These are phyloP conservation scores for Termitomyces titanicus DNA, from an alignment of 768 basidiomycete species.

Conservation along the genomic window DNA sequence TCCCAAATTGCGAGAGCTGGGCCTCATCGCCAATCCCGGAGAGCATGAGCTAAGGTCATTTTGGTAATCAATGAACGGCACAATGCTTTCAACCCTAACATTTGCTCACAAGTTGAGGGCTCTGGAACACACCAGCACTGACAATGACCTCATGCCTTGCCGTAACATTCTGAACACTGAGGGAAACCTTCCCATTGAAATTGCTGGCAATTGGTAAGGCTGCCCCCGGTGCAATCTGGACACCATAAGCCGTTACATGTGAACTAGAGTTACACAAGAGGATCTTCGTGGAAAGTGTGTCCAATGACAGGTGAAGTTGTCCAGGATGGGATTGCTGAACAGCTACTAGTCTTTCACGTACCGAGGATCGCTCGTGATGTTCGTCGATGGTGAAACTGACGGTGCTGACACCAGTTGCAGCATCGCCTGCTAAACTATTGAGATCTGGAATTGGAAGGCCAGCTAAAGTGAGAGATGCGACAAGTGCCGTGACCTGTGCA, in stretches of 20 bases:
- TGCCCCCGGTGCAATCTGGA: slow-evolving; percentile 20
- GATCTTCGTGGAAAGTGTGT: slow-evolving; percentile 25
- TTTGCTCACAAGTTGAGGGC: slow-evolving; percentile 22
- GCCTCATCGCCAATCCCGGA: slow-evolving; percentile 30
- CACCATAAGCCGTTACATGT: slow-evolving; percentile 20
- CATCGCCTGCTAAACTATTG: slow-evolving; percentile 19
- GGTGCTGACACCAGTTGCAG: slow-evolving; percentile 16
- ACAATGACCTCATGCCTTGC: slow-evolving; percentile 25
- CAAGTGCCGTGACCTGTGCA: slow-evolving; percentile 18
- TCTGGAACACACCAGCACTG: slow-evolving; percentile 26
- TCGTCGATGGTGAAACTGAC: slow-evolving; percentile 22
- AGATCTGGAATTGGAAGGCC: slow-evolving; percentile 20
- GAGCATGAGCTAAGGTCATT: slow-evolving; percentile 21
- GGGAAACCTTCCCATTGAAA: slow-evolving; percentile 18
- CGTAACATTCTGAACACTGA: slow-evolving; percentile 17
- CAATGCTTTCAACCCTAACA: too few species aligned
- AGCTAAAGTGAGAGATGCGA: slow-evolving; percentile 12
- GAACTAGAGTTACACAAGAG: slow-evolving; percentile 15
- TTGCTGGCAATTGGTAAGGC: slow-evolving; percentile 24
- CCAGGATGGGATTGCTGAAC: slow-evolving; percentile 12
- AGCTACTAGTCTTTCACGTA: slow-evolving; percentile 19
- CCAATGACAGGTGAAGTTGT: slow-evolving; percentile 17
- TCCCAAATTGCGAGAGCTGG: slow-evolving; percentile 21
- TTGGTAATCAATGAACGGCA: neutral
- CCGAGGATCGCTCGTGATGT: slow-evolving; percentile 22